Base-by-base conservation (phyloP, 139 green algal species). In the Auxenochlorella pyrenoidosa region DNA sequence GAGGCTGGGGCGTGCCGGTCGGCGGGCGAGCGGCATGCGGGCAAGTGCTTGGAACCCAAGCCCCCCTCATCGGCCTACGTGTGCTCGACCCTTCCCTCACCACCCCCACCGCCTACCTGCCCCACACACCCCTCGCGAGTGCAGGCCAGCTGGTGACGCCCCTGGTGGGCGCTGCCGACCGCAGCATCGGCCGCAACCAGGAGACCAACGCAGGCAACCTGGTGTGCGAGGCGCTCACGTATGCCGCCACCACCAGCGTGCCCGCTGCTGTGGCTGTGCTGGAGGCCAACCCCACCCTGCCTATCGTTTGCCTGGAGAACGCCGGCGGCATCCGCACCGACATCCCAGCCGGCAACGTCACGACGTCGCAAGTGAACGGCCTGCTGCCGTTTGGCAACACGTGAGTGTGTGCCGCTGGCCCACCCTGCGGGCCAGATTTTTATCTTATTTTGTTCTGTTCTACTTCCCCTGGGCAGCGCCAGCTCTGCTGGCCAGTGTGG, bases 351-450 rank as follows among this genome's bases (percentile, higher is more conserved):
- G 78, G 79, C 44, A 41, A 81, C 66, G 76, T 92, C 15, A 91
- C 83, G 0, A 36, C 84, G 40, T 40, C 2, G 6, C 40, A 82
- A 6, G 51, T 91, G 30, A 22, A 88, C 13, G 77, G 71, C 43
- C 40, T 91, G 22, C 78, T 91, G 59, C 90, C 90, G 12, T 92
- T 91, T 43, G 87, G 78, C 59, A 91, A 92, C 88, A 87, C 34
- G 44, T 83, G 51, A 71, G 54, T 10, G 47, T n/a, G n/a, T n/a
- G 47, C 47, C 47, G 47, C 47, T 54, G 47, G 47, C 47, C 47
- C 47, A 44, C 8, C 22, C 24, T 70, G 60, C 60, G 26, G 22
- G 60, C 24, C 26, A 70, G 5, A 12, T 24, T 70, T 70, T 12
- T 28, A 5, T 16, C n/a, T n/a, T n/a, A n/a, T n/a, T n/a, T n/a